Percentiles rank a stretch among this genome's conserved stretches.
These are phyloP conservation scores for Prunus yedoensis DNA, from an alignment of 331 rosid genomes.

Conservation along the genomic window DNA sequence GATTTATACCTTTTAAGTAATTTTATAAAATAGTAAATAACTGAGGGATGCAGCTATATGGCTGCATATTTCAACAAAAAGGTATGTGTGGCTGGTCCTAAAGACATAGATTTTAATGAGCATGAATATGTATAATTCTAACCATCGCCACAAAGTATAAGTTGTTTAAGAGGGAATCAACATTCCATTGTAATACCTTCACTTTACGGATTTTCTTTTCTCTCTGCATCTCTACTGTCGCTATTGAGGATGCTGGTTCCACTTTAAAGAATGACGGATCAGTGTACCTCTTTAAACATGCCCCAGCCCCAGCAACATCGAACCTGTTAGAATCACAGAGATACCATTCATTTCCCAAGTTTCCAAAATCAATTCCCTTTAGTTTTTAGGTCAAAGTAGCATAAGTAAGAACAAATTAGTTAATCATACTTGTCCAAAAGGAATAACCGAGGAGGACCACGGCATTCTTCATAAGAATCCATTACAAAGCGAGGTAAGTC, in stretches of 20 bases:
- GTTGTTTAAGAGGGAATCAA: conserved; percentile 6
- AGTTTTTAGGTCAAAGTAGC: conserved; percentile 5
- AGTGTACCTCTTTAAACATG: conserved; percentile 93
- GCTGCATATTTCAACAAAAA: background rate
- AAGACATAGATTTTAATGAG: background rate
- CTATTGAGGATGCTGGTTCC: conserved; percentile 45
- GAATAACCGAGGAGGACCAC: conserved; percentile 87
- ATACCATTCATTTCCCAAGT: conserved; percentile 9
- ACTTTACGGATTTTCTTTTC: conserved; percentile 61
- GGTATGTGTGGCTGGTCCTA: background rate
- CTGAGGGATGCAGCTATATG: background rate
- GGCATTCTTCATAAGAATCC: conserved; percentile 96
- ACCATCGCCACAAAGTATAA: background rate
- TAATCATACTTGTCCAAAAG: conserved; percentile 91
- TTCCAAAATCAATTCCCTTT: conserved; percentile 17
- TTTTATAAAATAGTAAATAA: background rate
- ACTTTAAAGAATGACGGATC: conserved; percentile 88
- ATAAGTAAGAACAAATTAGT: conserved; percentile 7
- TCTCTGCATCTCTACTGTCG: conserved; percentile 45
- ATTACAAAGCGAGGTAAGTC: conserved; percentile 93
- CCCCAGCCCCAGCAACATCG: conserved; percentile 97
- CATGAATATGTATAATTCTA: background rate
- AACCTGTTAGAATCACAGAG: conserved; percentile 57
- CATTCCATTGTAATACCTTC: conserved; percentile 54
- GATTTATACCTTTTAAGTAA: background rate